Evolutionary conservation across 2,329 filamentous ascomycete genomes (phyloP), one percentile per base, ranked within the genome.

Genomic region (Alternaria conjuncta): DNA sequence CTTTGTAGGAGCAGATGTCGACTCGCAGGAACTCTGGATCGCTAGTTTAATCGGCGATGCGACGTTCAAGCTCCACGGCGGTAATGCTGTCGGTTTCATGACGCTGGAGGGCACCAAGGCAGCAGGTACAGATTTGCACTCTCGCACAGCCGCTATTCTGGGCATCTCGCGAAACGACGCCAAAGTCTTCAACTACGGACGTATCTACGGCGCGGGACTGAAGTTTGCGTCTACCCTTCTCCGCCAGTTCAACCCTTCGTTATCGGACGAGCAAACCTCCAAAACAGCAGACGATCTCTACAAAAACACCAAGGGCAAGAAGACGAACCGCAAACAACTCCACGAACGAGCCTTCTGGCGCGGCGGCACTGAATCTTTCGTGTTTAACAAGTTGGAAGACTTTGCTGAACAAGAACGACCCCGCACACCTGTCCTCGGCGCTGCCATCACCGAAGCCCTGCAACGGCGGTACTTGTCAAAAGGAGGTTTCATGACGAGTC

Each of bases 31-130:
- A 79, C 86, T 99, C 7, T 99, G 96, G 96, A 99, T 99, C 73
- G 96, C 96, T 4, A 97, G 93, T 79, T 85, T 99, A 2, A 88
- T 99, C 2, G 96, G 96, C 23, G 96, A 99, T 78, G 93, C 96
- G 4, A 94, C 94, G 23, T 99, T 99, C 83, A 91, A 93, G 75
- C 85, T 99, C 2, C 96, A 99, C 71, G 96, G 96, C 45, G 96
- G 96, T 57, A 98, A 97, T 76, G 96, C 96, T 2, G 92, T 99
- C 62, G 96, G 96, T 0, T 99, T 99, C 84, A 99, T 99, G 96
- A 99, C 96, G 0, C 85, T 99, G 1, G 96, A 99, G 82, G 95
- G 96, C 13, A 96, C 93, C 54, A 98, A 99, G 81, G 90, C 93
- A 6, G 93, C 92, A 3, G 95, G 95, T 5, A 99, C 95, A 0